Evolutionary conservation across 2,329 filamentous ascomycete species (phyloP).

Genomic region (Grosmannia penicillata): DNA sequence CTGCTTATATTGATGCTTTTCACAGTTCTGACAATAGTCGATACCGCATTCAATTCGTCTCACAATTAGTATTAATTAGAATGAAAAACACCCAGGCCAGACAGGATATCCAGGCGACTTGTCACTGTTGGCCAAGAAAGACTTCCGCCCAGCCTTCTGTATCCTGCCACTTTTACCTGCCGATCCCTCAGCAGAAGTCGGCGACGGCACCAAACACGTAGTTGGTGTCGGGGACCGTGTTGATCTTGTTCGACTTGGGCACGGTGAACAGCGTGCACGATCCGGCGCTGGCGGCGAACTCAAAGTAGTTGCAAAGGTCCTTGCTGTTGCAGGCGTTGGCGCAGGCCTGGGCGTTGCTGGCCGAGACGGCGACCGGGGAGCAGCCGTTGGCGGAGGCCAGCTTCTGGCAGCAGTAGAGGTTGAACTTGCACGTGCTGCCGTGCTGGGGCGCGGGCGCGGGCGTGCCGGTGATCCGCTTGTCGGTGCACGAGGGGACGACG

Average conservation of each 20-base stretch:
- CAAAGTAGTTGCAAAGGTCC: constrained; percentile 5
- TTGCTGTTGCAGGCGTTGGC: constrained; percentile 2
- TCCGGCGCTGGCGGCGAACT: background rate
- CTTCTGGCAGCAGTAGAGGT: constrained; percentile 1
- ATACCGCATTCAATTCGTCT: no score
- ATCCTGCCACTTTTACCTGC: background rate
- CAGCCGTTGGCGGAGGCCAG: background rate
- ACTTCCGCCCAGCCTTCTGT: background rate
- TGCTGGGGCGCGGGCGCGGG: background rate
- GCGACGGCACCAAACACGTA: background rate
- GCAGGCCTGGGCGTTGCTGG: constrained; percentile 2
- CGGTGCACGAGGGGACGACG: background rate
- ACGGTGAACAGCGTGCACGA: constrained; percentile 3
- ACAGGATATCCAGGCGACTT: no score
- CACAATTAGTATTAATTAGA: no score
- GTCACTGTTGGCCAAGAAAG: no score
- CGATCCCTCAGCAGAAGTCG: background rate
- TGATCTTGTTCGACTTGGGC: background rate
- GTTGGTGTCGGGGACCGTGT: background rate
- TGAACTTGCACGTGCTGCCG: background rate
- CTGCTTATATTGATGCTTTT: no score
- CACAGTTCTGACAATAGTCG: no score
- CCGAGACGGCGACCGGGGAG: background rate
- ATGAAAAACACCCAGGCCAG: no score
- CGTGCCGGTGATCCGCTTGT: background rate